Conservation (phyloP, 306 rosid species). For the Quercus gilva region DNA sequence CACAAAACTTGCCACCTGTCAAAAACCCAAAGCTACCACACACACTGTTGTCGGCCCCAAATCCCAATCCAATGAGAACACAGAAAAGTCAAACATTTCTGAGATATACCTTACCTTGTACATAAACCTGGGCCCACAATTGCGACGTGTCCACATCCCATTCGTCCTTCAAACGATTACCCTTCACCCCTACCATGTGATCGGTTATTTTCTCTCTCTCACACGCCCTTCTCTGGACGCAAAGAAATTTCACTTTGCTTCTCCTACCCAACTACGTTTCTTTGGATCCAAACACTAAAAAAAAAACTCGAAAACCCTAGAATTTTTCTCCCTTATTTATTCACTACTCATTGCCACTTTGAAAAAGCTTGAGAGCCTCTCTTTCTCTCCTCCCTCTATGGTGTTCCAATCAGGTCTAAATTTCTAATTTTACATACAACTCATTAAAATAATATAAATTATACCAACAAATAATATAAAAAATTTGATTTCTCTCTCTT, state of each 20-base stretch:
- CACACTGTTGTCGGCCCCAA: background rate
- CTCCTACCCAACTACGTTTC: constrained; percentile 24
- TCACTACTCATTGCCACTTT: background rate
- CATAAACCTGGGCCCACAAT: background rate
- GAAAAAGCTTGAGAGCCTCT: background rate
- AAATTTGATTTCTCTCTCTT: no score
- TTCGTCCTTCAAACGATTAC: constrained; percentile 13
- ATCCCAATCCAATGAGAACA: background rate
- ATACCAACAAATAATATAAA: no score
- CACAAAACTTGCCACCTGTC: background rate
- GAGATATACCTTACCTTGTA: constrained; percentile 13
- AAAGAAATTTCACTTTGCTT: constrained; percentile 9
- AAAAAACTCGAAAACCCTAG: constrained; percentile 12
- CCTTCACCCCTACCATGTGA: constrained; percentile 7
- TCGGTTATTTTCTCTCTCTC: constrained; percentile 3
- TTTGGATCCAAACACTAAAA: constrained; percentile 24
- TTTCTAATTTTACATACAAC: no score
- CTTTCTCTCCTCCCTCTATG: constrained; percentile 16
- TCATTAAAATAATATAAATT: no score
- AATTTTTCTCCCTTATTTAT: constrained; percentile 1
- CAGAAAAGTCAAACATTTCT: constrained; percentile 20
- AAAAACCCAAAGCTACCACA: background rate
- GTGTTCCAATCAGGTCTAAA: constrained; percentile 24
- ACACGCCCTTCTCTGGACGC: background rate
- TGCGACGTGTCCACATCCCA: constrained; percentile 9